Conservation (phyloP, 2,329 filamentous ascomycete species). For the Penicillium crustosum region DNA sequence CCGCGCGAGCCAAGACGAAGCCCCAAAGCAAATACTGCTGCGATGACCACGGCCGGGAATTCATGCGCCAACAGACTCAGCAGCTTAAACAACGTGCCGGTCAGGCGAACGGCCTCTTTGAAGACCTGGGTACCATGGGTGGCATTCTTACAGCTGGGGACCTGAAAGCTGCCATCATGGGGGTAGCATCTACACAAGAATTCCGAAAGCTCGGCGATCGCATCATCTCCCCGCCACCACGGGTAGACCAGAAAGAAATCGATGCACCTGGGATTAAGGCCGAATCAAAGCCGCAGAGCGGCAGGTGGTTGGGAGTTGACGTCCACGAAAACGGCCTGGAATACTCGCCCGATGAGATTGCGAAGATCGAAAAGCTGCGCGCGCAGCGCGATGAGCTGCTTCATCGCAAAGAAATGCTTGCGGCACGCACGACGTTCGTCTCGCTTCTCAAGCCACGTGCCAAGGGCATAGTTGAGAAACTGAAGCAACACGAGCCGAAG, state of each 20-base stretch:
- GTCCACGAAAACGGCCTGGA: constrained; percentile 29
- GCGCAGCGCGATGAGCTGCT: constrained; percentile 36
- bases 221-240: constrained; percentile 36
- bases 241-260: constrained; percentile 21
- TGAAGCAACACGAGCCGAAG: constrained; percentile 48
- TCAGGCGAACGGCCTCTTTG: constrained; percentile 21
- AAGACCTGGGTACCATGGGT: constrained; percentile 44
- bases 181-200: constrained; percentile 39
- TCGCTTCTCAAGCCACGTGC: constrained; percentile 43
- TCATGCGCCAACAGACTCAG: constrained; percentile 39
- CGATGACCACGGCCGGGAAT: constrained; percentile 50
- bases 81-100: constrained; percentile 31
- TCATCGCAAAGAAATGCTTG: constrained; percentile 43
- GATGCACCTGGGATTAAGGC: constrained; percentile 11
- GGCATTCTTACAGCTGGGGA: constrained; percentile 44
- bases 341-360: constrained; percentile 41
- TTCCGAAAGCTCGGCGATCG: constrained; percentile 45
- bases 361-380: constrained; percentile 40
- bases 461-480: constrained; percentile 43
- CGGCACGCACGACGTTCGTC: constrained; percentile 45
- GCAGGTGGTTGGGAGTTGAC: constrained; percentile 33
- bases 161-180: constrained; percentile 42
- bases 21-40: constrained; percentile 51
- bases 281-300: constrained; percentile 16
- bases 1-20: constrained; percentile 43